phyloP scores from a whole-genome alignment of 2,329 filamentous ascomycete genomes.

The Aquanectria penicillioides region DNA sequence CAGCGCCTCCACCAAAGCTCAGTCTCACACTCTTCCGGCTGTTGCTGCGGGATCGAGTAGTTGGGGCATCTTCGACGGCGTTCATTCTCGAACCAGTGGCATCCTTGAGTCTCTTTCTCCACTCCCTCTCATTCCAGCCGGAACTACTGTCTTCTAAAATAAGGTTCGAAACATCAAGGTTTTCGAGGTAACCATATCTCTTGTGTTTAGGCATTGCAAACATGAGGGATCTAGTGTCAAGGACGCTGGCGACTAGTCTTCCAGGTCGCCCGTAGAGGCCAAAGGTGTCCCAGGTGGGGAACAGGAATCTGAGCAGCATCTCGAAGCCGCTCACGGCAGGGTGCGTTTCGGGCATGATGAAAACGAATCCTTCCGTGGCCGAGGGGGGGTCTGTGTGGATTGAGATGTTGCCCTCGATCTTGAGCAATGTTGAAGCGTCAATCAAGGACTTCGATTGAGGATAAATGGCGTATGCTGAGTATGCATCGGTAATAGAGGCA shows the following conservation, averaged over 20 bases:
- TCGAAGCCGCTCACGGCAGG: slow-evolving; percentile 95
- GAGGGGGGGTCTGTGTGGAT: slow-evolving; percentile 84
- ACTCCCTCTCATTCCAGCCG: slow-evolving; percentile 86
- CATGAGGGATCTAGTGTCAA: slow-evolving; percentile 92
- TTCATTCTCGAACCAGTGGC: slow-evolving; percentile 84
- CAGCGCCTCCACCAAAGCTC: slow-evolving; percentile 54
- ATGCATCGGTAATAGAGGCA: slow-evolving; percentile 90
- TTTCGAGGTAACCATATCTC: slow-evolving; percentile 90
- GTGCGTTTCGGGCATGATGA: slow-evolving; percentile 95
- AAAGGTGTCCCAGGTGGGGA: slow-evolving; percentile 95
- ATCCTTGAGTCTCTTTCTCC: slow-evolving; percentile 90
- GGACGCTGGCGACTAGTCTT: slow-evolving; percentile 85
- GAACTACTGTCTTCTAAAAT: slow-evolving; percentile 82
- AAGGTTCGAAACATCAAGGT: slow-evolving; percentile 82
- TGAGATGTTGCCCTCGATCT: slow-evolving; percentile 90
- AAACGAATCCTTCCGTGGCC: slow-evolving; percentile 91
- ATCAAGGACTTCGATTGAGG: slow-evolving; percentile 94
- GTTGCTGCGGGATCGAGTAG: slow-evolving; percentile 60
- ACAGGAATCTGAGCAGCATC: slow-evolving; percentile 91
- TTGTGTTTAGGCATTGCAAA: slow-evolving; percentile 94
- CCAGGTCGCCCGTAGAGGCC: slow-evolving; percentile 89
- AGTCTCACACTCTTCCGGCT: slow-evolving; percentile 68
- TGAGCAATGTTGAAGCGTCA: slow-evolving; percentile 92
- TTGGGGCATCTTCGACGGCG: slow-evolving; percentile 62
- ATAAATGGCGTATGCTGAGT: slow-evolving; percentile 94